These are phyloP conservation scores for Hagleromyces aurorensis DNA, from an alignment of 805 yeast species.

Conservation along the genomic window DNA sequence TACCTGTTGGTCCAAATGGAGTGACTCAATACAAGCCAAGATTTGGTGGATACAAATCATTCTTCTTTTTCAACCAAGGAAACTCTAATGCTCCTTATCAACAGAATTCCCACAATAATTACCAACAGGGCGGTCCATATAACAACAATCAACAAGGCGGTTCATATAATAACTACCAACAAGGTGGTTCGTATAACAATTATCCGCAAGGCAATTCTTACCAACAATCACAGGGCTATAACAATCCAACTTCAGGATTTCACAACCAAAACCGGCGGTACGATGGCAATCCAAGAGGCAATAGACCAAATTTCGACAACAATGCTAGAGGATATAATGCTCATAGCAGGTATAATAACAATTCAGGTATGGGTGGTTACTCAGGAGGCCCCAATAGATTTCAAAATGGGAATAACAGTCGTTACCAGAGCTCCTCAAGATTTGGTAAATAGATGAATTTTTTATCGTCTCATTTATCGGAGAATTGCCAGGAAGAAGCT, in stretches of 20 bases:
- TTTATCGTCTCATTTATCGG: too few relatives aligned
- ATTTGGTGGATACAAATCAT: constrained; percentile 44
- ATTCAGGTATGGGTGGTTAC: constrained; percentile 11
- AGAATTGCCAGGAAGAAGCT: too few relatives aligned
- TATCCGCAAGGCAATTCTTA: constrained; percentile 1
- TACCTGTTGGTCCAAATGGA: constrained; percentile 43
- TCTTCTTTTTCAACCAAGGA: constrained; percentile 30
- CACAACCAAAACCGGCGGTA: constrained; percentile 5
- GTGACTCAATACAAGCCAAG: constrained; percentile 39
- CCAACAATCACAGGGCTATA: constrained; percentile 3
- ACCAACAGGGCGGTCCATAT: constrained; percentile 5
- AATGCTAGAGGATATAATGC: constrained; percentile 10
- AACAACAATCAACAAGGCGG: constrained; percentile 2
- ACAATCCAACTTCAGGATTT: constrained; percentile 4
- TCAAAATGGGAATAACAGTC: too few relatives aligned
- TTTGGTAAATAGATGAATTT: too few relatives aligned
- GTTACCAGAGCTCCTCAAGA: too few relatives aligned
- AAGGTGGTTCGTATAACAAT: constrained; percentile 1
- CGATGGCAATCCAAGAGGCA: constrained; percentile 3
- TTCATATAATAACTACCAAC: constrained; percentile 1
- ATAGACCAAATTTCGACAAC: constrained; percentile 1
- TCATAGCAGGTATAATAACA: constrained; percentile 13
- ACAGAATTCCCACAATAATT: constrained; percentile 18
- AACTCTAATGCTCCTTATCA: constrained; percentile 4
- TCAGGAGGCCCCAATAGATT: too few relatives aligned